A percentile compares a stretch with the other conserved stretches of the same genome.
These are phyloP conservation scores for Microstegium vimineum DNA, from an alignment of 176 grass and related monocot species.

Conservation along the genomic window DNA sequence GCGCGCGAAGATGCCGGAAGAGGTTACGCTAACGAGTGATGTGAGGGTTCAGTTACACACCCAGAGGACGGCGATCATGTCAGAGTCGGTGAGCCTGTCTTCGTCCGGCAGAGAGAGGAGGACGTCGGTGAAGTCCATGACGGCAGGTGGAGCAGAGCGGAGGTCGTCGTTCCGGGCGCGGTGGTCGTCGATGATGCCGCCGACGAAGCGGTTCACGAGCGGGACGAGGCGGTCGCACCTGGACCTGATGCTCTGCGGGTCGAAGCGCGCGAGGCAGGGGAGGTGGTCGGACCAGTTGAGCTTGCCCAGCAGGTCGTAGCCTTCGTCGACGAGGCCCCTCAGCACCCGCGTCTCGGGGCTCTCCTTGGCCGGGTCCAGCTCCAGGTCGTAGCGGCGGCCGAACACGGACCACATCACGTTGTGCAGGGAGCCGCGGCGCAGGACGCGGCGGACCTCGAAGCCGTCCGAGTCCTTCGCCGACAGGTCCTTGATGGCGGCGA, in stretches of 20 bases:
- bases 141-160: not conserved
- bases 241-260: conserved; percentile 53
- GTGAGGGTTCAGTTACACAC: conserved; percentile 9
- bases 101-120: conserved; percentile 58
- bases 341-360: conserved; percentile 52
- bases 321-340: conserved; percentile 66
- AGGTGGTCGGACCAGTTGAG: conserved; percentile 97
- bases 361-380: conserved; percentile 27
- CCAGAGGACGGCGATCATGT: conserved; percentile 90
- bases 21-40: not conserved
- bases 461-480: not conserved
- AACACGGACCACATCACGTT: conserved; percentile 94
- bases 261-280: conserved; percentile 54
- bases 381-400: conserved; percentile 55
- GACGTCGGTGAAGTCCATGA: conserved; percentile 68
- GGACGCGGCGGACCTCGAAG: conserved; percentile 42
- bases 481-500: not conserved
- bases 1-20: not conserved
- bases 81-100: conserved; percentile 59
- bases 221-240: conserved; percentile 59
- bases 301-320: conserved; percentile 73
- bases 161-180: not conserved
- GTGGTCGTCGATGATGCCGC: conserved; percentile 65
- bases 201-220: conserved; percentile 63
- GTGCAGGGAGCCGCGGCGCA: conserved; percentile 61